Evolutionary conservation across 2,329 filamentous ascomycete species (phyloP).

Genomic region (Emydomyces testavorans): DNA sequence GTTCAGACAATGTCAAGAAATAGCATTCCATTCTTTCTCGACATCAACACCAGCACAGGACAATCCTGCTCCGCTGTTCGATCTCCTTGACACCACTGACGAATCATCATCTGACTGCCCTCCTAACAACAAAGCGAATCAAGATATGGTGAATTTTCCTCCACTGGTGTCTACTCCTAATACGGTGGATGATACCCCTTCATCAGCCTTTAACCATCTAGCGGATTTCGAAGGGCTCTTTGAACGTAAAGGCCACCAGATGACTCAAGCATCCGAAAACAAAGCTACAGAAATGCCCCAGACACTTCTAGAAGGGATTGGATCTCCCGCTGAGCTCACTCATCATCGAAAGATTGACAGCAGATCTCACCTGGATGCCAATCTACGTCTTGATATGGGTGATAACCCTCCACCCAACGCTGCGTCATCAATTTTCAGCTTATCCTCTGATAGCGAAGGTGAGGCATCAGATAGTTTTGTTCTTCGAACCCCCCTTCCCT

Average conservation of each 20-base stretch:
- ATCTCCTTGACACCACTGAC: neutral
- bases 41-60: neutral
- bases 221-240: constrained; percentile 1
- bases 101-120: neutral
- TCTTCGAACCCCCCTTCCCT: constrained; percentile 9
- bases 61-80: neutral
- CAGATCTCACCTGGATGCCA: neutral
- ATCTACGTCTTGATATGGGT: constrained; percentile 4
- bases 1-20: neutral
- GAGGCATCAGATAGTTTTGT: neutral
- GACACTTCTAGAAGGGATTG: constrained; percentile 15
- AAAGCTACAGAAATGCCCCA: neutral
- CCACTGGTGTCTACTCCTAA: neutral
- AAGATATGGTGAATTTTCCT: neutral
- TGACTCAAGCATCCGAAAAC: neutral
- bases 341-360: constrained; percentile 10
- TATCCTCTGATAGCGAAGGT: constrained; percentile 1
- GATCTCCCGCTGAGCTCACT: constrained; percentile 9
- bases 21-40: neutral
- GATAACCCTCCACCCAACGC: neutral
- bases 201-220: neutral
- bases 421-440: neutral
- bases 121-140: neutral
- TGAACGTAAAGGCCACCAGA: neutral
- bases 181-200: neutral